These are phyloP conservation scores for Tarenaya hassleriana DNA, from an alignment of 345 rosid species.

Conservation along the genomic window DNA sequence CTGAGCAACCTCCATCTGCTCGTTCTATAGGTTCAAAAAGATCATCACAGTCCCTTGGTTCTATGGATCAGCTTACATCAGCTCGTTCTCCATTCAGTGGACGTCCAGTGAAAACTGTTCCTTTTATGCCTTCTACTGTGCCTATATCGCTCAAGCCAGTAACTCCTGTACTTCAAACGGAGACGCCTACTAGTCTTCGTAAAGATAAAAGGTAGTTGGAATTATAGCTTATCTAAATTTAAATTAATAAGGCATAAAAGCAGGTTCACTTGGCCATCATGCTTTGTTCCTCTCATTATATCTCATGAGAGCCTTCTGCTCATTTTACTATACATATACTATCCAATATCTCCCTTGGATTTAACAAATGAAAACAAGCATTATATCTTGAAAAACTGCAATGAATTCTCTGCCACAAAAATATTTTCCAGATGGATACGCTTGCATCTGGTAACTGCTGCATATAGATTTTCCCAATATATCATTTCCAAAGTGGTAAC, in stretches of 20 bases:
- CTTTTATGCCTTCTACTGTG: constrained; percentile 45
- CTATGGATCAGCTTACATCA: constrained; percentile 45
- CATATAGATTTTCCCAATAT: neutral
- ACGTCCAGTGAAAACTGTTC: constrained; percentile 41
- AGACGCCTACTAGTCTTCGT: constrained; percentile 33
- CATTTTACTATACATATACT: too few species aligned
- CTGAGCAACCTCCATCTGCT: constrained; percentile 39
- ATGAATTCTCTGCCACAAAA: too few species aligned
- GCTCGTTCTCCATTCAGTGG: constrained; percentile 42
- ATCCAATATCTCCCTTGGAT: too few species aligned
- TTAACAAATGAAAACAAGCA: too few species aligned
- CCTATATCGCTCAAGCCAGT: constrained; percentile 52
- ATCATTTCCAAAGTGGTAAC: constrained; percentile 12
- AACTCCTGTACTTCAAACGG: constrained; percentile 36
- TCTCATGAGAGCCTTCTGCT: too few species aligned
- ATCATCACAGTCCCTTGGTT: constrained; percentile 31
- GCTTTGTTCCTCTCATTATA: neutral
- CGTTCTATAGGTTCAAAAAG: constrained; percentile 32
- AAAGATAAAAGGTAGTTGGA: constrained; percentile 56
- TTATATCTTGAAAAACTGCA: too few species aligned
- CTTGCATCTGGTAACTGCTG: too few species aligned
- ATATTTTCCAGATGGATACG: too few species aligned
- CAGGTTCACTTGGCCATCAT: constrained; percentile 6
- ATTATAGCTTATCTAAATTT: neutral
- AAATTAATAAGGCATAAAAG: neutral